phyloP scores from a whole-genome alignment of 805 yeast species.

The Starmerella vaccinii region DNA sequence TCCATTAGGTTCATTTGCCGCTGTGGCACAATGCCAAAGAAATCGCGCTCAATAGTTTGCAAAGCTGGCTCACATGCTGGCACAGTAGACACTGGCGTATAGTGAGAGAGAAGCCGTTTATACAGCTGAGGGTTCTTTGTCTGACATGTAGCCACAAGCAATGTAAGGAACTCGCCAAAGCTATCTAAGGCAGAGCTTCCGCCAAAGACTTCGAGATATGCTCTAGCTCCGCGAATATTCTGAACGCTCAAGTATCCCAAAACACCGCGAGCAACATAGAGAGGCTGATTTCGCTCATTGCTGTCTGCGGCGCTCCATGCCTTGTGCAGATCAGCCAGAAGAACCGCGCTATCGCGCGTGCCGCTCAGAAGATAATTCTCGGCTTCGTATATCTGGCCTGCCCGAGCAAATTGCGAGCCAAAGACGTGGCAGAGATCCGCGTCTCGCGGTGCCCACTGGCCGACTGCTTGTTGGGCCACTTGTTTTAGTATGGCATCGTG shows the following conservation, averaged over 20 bases:
- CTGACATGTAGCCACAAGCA: slow-evolving; percentile 51
- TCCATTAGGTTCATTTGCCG: slow-evolving; percentile 49
- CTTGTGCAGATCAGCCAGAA: slow-evolving; percentile 39
- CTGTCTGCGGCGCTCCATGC: slow-evolving; percentile 6
- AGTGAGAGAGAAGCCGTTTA: slow-evolving; percentile 43
- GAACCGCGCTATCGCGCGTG: slow-evolving; percentile 39
- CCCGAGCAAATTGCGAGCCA: slow-evolving; percentile 49
- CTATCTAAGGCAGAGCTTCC: slow-evolving; percentile 21
- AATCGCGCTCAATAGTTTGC: slow-evolving; percentile 47
- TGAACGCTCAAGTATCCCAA: slow-evolving; percentile 62
- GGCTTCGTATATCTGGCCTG: slow-evolving; percentile 49
- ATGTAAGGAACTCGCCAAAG: slow-evolving; percentile 50
- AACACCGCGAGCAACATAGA: slow-evolving; percentile 47
- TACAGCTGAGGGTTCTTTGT: slow-evolving; percentile 45
- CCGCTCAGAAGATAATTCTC: slow-evolving; percentile 66
- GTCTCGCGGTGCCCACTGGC: slow-evolving; percentile 55
- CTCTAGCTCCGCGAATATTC: slow-evolving; percentile 50
- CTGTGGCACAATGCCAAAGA: slow-evolving; percentile 48
- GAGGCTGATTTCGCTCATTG: background rate
- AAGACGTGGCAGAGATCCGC: slow-evolving; percentile 61
- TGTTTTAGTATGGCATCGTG: slow-evolving; percentile 54
- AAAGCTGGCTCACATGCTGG: slow-evolving; percentile 38
- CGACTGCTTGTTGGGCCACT: slow-evolving; percentile 51
- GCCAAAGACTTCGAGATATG: slow-evolving; percentile 30
- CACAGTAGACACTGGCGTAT: slow-evolving; percentile 30